Base-by-base conservation (phyloP, 768 basidiomycete species). In the Russula sp. region DNA sequence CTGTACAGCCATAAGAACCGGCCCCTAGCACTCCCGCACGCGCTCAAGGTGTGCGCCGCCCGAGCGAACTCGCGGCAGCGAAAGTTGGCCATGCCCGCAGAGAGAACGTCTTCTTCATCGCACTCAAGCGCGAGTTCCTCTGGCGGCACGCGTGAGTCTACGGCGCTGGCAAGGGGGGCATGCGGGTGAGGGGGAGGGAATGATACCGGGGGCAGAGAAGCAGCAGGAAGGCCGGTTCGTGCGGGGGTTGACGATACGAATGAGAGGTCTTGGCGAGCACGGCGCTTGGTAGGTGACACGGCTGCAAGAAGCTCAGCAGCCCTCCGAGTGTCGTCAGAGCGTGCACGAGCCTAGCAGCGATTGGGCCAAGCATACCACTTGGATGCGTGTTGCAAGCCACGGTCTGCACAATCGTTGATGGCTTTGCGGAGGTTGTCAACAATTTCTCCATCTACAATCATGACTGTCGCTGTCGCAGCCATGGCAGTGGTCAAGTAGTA, bases 1-100 rank as follows among this genome's bases (percentile, higher is more conserved):
- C 89, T 82, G 72, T 99, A 98, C 20, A 86, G 72, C 51, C 81
- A 79, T 65, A 98, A 68, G 73, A 97, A 99, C 31, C 77, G 79
- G 8, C 87, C 87, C 71, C 89, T 89, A 31, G 83, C 73, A 67
- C 90, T 89, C 68, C 73, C 82, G 69, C 89, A 91, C 8, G 78
- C 77, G 56, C 77, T 78, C 54, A 98, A 74, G 60, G 84, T 74
- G 68, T 86, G 83, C 6, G 82, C 80, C 7, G 86, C 90, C 62
- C 94, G 81, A 52, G 84, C 77, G 68, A 88, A 88, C 69, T 98
- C 94, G 70, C 87, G 86, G 16, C 84, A 75, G 65, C 91, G 85
- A 67, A 91, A 82, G 70, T 84, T 89, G 20, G 84, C 79, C 60
- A 85, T 84, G 2, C 90, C 94, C 40, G 88, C 80, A 57, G 82